Base-by-base conservation (phyloP, 441 rosid species). In the Euphorbia schlechtendalii region DNA sequence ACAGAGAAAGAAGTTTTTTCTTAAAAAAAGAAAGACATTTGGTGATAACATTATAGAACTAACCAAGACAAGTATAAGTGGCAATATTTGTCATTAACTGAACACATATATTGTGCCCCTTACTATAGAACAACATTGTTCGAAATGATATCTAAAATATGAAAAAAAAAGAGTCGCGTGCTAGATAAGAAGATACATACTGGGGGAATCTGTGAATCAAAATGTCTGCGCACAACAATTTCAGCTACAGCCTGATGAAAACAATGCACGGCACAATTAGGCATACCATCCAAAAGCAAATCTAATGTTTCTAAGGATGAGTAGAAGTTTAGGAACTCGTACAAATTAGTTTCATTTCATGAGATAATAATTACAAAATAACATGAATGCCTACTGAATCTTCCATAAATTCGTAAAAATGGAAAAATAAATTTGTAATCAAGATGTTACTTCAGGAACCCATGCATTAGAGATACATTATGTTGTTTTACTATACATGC, bases 171-270 rank as follows among this genome's bases (percentile, higher is more conserved):
- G 22, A 28, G 9, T 53, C 43, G 59, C 69, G 61, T 28, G 18
- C 49, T 46, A 52, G 41, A 59, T 59, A 5, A 61, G 56, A 68
- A 56, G 62, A 58, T 67, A 69, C 84, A 41, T 87, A 94, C 99
- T 71, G 89, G 83, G 73, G 82, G 86, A 62, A 94, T 48, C 66
- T 76, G 73, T 1, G 78, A 77, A 58, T 73, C 79, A 70, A 90
- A 93, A 78, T 93, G 89, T 65, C 90, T 83, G 12, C 69, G 79
- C 63, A 84, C 83, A 71, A 82, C 73, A 21, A 91, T 90, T 54
- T 83, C 88, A 76, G 84, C 92, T 46, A 94, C 96, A 71, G 99
- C 96, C 99, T 94, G 93, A 57, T 30, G 17, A 38, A 63, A 30
- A 65, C 18, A 14, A 57, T 46, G n/a, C 21, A 17, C 28, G 5